phyloP scores from a whole-genome alignment of 805 yeast genomes.

The Saturnispora halmiae region DNA sequence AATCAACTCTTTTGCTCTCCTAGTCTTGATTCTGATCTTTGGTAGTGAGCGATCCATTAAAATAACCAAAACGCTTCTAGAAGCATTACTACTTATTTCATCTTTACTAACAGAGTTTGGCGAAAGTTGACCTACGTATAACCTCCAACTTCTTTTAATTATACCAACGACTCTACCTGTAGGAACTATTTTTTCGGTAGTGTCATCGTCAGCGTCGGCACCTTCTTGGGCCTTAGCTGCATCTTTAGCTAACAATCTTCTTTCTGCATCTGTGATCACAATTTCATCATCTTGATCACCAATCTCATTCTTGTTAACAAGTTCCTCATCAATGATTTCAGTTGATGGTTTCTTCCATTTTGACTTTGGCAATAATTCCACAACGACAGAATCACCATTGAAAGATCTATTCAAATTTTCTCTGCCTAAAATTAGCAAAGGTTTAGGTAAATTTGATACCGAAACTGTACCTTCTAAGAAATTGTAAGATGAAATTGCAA shows the following conservation, averaged over 20 bases:
- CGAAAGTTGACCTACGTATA: conserved; percentile 89
- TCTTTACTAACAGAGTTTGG: conserved; percentile 56
- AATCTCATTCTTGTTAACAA: conserved; percentile 48
- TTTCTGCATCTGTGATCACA: conserved; percentile 57
- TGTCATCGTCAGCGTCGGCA: conserved; percentile 33
- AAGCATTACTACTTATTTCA: conserved; percentile 49
- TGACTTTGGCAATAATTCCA: conserved; percentile 75
- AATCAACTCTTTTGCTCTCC: conserved; percentile 72
- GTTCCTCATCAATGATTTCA: conserved; percentile 68
- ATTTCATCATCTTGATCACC: conserved; percentile 43
- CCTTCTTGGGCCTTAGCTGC: conserved; percentile 52
- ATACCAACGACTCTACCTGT: conserved; percentile 90
- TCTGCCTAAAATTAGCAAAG: conserved; percentile 73
- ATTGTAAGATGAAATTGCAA: conserved; percentile 77
- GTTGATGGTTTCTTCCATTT: conserved; percentile 86
- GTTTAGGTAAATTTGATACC: conserved; percentile 65
- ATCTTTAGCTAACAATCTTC: conserved; percentile 65
- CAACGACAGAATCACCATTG: conserved; percentile 85
- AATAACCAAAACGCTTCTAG: conserved; percentile 72
- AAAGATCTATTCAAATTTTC: conserved; percentile 83
- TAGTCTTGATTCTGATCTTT: conserved; percentile 73
- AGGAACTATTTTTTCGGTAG: conserved; percentile 64
- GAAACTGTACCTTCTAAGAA: conserved; percentile 79
- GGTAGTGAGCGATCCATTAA: conserved; percentile 89
- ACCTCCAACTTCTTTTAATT: conserved; percentile 87